Percentiles rank a stretch among this genome's conserved stretches.
phyloP scores from a whole-genome alignment of 306 rosid genomes.

The Malus asiatica region DNA sequence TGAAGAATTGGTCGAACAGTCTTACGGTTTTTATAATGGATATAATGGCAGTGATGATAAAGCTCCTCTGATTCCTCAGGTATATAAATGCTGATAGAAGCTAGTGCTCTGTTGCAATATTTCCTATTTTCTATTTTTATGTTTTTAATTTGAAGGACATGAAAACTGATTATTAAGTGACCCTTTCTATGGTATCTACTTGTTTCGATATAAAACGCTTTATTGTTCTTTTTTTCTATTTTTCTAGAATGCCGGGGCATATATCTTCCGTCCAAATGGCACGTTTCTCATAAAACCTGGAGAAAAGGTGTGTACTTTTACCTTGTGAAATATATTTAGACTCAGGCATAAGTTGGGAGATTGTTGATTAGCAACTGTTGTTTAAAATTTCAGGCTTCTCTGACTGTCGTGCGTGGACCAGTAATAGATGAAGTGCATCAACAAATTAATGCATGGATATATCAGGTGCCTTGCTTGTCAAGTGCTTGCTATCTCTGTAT shows the following conservation, averaged over 20 bases:
- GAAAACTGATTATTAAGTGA: background rate
- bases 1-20: slow-evolving; percentile 35
- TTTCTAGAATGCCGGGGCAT: slow-evolving; percentile 46
- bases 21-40: slow-evolving; percentile 38
- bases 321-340: slow-evolving; percentile 2
- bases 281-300: slow-evolving; percentile 32
- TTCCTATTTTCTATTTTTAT: background rate
- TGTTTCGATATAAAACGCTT: background rate
- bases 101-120: background rate
- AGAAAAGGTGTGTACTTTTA: slow-evolving; percentile 25
- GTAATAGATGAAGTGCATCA: slow-evolving; percentile 50
- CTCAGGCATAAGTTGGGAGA: background rate
- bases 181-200: background rate
- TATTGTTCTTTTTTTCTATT: background rate
- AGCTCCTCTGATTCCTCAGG: slow-evolving; percentile 50
- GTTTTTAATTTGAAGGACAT: background rate
- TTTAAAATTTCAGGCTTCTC: slow-evolving; percentile 29
- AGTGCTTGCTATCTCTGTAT: slow-evolving; percentile 5
- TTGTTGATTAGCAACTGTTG: slow-evolving; percentile 1
- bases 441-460: slow-evolving; percentile 43
- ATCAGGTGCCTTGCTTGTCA: slow-evolving; percentile 35
- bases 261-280: slow-evolving; percentile 56
- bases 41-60: slow-evolving; percentile 34
- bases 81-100: background rate
- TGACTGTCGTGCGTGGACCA: slow-evolving; percentile 42